These are phyloP conservation scores for Acephala macrosclerotiorum DNA, from an alignment of 2,329 filamentous ascomycete genomes.

Conservation along the genomic window DNA sequence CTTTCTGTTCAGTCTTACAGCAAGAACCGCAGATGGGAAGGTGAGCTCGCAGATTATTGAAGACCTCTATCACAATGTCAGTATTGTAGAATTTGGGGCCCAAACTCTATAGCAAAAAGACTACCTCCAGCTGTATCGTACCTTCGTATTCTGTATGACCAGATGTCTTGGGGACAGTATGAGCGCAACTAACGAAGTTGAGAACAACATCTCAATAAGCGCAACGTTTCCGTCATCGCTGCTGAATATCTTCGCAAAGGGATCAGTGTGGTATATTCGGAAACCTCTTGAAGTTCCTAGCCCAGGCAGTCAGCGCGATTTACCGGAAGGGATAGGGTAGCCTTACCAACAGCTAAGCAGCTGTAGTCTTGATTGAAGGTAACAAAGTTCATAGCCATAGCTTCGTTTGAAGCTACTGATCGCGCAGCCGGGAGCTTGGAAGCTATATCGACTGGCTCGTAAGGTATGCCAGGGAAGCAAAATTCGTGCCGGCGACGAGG, in stretches of 20 bases:
- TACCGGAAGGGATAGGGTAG: slow-evolving; percentile 27
- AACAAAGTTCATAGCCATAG: slow-evolving; percentile 92
- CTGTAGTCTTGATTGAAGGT: slow-evolving; percentile 99
- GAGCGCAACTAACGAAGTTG: slow-evolving; percentile 92
- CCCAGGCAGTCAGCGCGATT: slow-evolving; percentile 18
- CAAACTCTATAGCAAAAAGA: background rate
- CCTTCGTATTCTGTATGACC: slow-evolving; percentile 98
- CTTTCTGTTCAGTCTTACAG: slow-evolving; percentile 93
- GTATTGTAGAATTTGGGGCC: background rate
- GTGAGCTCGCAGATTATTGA: slow-evolving; percentile 98
- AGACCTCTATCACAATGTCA: slow-evolving; percentile 54
- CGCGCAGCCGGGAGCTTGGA: slow-evolving; percentile 2
- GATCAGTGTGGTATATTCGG: slow-evolving; percentile 95
- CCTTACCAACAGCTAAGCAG: slow-evolving; percentile 89
- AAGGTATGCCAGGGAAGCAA: slow-evolving; percentile 5
- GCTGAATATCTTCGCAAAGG: slow-evolving; percentile 93
- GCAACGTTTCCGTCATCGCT: slow-evolving; percentile 95
- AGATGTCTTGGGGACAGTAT: slow-evolving; percentile 91
- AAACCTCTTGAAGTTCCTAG: slow-evolving; percentile 91
- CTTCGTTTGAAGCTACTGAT: slow-evolving; percentile 34
- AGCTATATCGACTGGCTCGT: slow-evolving; percentile 1
- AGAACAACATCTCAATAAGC: slow-evolving; percentile 98
- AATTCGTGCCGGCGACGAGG: background rate
- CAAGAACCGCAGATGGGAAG: slow-evolving; percentile 94
- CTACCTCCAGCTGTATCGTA: slow-evolving; percentile 45